phyloP scores from a whole-genome alignment of 208 protist genomes.

The Leishmania lainsoni region DNA sequence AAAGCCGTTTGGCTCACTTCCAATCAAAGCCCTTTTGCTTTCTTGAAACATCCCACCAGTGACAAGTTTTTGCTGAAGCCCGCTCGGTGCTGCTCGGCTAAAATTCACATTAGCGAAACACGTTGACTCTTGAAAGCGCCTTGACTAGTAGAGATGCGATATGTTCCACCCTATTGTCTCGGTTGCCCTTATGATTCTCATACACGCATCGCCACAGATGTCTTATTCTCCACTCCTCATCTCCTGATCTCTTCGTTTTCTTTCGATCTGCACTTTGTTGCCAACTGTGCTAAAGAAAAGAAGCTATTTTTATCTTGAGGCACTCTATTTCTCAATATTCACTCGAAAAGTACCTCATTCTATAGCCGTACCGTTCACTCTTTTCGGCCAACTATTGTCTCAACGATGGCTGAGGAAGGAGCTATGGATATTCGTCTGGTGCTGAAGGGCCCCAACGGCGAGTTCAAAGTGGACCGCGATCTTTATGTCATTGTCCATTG shows the following conservation, averaged over 20 bases:
- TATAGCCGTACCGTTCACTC: background rate
- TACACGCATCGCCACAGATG: too few relatives aligned
- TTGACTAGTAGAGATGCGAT: background rate
- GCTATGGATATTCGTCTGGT: conserved; percentile 34
- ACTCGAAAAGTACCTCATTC: background rate
- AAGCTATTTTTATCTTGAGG: background rate
- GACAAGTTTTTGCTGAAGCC: background rate
- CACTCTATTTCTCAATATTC: conserved; percentile 2
- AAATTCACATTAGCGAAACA: background rate
- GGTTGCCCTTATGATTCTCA: background rate
- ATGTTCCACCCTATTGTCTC: too few relatives aligned
- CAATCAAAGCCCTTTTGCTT: background rate
- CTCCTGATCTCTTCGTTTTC: background rate
- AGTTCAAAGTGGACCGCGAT: conserved; percentile 36
- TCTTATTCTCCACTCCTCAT: background rate
- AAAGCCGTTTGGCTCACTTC: background rate
- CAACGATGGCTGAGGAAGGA: conserved; percentile 18
- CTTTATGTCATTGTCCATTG: conserved; percentile 50
- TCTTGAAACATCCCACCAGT: too few relatives aligned
- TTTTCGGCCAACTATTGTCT: background rate
- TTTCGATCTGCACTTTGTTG: background rate
- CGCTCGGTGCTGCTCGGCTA: background rate
- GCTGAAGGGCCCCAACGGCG: conserved; percentile 37
- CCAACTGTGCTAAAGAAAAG: background rate
- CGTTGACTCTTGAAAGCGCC: background rate